A percentile compares a stretch with the other conserved stretches of the same genome.
Evolutionary conservation across 345 rosid species (phyloP).

Genomic region (Camelina laxa): DNA sequence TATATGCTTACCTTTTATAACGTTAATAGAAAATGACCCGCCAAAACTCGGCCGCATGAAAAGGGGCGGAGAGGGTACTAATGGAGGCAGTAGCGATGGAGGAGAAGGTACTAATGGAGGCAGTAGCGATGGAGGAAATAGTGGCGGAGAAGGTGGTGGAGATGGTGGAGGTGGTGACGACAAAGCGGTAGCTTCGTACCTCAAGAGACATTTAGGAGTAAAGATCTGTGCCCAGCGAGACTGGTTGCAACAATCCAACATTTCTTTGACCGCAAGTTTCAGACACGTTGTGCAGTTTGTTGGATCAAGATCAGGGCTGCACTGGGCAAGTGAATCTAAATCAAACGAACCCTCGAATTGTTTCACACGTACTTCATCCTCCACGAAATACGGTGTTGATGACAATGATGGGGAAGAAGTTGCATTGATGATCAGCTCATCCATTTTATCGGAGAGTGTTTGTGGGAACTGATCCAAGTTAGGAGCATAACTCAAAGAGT

Average conservation of each 20-base stretch:
- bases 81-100: not conserved
- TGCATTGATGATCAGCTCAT: conserved; percentile 18
- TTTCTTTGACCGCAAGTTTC: conserved; percentile 3
- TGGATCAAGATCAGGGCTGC: conserved; percentile 35
- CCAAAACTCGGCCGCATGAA: not conserved
- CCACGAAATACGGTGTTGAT: conserved; percentile 4
- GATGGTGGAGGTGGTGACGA: not conserved
- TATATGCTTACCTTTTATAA: conserved; percentile 19
- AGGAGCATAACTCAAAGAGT: conserved; percentile 8
- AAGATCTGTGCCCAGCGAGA: conserved; percentile 28
- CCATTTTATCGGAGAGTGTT: conserved; percentile 9
- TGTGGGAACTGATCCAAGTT: conserved; percentile 8
- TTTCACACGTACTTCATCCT: conserved; percentile 26
- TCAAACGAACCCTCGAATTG: not conserved
- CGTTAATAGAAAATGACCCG: not conserved
- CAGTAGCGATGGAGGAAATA: not conserved
- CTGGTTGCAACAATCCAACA: not conserved
- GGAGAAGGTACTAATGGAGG: not conserved
- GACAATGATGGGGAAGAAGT: not conserved
- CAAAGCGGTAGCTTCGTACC: conserved; percentile 1
- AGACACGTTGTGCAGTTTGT: conserved; percentile 25
- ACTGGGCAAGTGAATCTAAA: conserved; percentile 27
- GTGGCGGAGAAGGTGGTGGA: not conserved
- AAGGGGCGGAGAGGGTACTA: not conserved
- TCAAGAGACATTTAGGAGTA: conserved; percentile 33